Base-by-base conservation (phyloP, 306 rosid genomes). In the Medicago ruthenica region DNA sequence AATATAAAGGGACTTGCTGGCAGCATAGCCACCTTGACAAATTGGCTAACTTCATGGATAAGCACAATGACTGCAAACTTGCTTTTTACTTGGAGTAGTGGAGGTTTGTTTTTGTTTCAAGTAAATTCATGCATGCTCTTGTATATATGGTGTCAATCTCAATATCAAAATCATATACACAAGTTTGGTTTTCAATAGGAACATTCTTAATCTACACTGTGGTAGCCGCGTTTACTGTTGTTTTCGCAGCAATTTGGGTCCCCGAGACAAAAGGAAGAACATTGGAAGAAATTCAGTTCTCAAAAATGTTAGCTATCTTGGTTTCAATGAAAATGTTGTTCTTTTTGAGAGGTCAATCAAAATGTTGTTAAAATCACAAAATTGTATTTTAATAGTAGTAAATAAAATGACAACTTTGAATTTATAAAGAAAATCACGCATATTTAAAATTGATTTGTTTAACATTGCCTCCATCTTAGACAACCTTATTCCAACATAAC, bases 231-330 rank as follows among this genome's bases (percentile, higher is more conserved):
- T 84, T 89, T 9, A 82, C 93, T 1, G 71, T 89, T 42, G 87
- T 65, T 72, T 92, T 89, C 51, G 78, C 80, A 1, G 42, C 85
- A 6, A 41, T 81, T 9, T 89, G 86, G 88, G 97, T 89, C 18
- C 97, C 96, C 2, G 97, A 92, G 69, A 92, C 97, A 67, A 92
- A 88, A 63, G 97, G 96, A 40, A 85, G 97, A 86, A 83, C 96
- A 70, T 82, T 92, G 74, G 97, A 89, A 84, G 97, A 92, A 85
- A 92, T 89, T 75, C 97, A 89, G 60, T 68, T 42, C 37, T 92
- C 96, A n/a, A n/a, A n/a, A n/a, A 1, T 39, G 18, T 50, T 34
- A 5, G 37, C 37, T 40, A 8, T 40, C 10, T 40, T 45, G 16
- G 6, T 45, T 45, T 44, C 50, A 44, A 44, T 11, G 1, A 42